Conservation (phyloP, 768 basidiomycete species). For the Phaeotremella fagi region DNA sequence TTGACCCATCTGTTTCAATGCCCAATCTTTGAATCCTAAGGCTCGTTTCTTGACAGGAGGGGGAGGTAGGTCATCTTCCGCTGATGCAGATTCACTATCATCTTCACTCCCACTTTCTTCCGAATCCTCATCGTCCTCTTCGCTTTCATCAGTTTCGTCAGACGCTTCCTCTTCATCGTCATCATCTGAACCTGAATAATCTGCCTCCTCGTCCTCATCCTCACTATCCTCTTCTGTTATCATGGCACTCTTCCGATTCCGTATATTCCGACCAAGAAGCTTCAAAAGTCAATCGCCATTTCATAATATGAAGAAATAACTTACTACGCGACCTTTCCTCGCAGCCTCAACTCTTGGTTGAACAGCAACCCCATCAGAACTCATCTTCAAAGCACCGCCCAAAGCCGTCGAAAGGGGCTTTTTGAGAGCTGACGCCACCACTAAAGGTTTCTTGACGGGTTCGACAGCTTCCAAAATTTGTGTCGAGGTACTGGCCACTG, state of each 20-base stretch:
- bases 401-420: conserved; percentile 43
- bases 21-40: conserved; percentile 81
- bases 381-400: conserved; percentile 64
- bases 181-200: conserved; percentile 15
- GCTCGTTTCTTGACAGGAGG: conserved; percentile 40
- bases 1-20: conserved; percentile 65
- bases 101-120: conserved; percentile 29
- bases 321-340: conserved; percentile 40
- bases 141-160: conserved; percentile 9
- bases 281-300: background rate
- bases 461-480: background rate
- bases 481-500: conserved; percentile 9
- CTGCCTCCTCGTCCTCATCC: conserved; percentile 29
- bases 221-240: too few relatives aligned
- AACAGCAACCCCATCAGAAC: conserved; percentile 60
- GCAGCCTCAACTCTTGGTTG: conserved; percentile 54
- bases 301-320: background rate
- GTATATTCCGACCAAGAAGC: conserved; percentile 2
- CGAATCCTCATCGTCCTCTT: conserved; percentile 25
- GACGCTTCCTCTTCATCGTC: conserved; percentile 16
- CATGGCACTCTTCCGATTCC: background rate
- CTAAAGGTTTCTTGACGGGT: too few relatives aligned
- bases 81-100: conserved; percentile 26
- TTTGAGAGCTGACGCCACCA: background rate
- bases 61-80: conserved; percentile 1